phyloP scores from a whole-genome alignment of 2,329 filamentous ascomycete genomes.

The Monascus ruber region DNA sequence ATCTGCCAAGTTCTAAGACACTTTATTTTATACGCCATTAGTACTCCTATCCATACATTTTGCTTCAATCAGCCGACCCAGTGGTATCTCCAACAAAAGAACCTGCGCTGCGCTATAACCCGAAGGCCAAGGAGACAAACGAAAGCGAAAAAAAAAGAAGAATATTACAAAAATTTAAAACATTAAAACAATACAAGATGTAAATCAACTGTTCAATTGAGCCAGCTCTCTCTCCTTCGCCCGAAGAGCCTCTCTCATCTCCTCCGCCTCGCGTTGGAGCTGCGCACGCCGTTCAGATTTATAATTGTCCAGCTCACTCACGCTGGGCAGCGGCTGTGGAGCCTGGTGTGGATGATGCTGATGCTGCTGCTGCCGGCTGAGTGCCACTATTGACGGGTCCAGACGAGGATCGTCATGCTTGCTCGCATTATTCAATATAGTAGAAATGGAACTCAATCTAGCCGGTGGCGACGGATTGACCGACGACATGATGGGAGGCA shows the following conservation, averaged over 20 bases:
- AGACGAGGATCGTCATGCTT: constrained; percentile 26
- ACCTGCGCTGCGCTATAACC: too few relatives aligned
- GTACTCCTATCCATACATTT: neutral
- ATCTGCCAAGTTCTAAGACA: neutral
- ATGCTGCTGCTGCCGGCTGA: constrained; percentile 20
- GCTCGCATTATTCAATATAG: constrained; percentile 54
- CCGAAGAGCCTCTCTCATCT: constrained; percentile 60
- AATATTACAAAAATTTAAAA: neutral
- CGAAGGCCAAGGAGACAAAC: neutral
- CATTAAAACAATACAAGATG: neutral
- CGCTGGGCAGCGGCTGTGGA: constrained; percentile 18
- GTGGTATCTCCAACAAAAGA: too few relatives aligned
- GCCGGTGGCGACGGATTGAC: constrained; percentile 35
- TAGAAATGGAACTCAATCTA: constrained; percentile 63
- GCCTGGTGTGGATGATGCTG: constrained; percentile 13
- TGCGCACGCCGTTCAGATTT: constrained; percentile 54
- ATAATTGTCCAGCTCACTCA: constrained; percentile 38
- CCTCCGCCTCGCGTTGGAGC: constrained; percentile 61
- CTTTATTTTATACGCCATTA: neutral
- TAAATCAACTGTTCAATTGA: constrained; percentile 27
- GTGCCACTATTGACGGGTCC: constrained; percentile 27
- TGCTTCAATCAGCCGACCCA: too few relatives aligned
- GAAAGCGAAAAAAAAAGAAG: neutral
- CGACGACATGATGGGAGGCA: constrained; percentile 28
- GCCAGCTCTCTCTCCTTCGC: constrained; percentile 66